Evolutionary conservation across 306 rosid species (phyloP).

Genomic region (Prunus dulcis): DNA sequence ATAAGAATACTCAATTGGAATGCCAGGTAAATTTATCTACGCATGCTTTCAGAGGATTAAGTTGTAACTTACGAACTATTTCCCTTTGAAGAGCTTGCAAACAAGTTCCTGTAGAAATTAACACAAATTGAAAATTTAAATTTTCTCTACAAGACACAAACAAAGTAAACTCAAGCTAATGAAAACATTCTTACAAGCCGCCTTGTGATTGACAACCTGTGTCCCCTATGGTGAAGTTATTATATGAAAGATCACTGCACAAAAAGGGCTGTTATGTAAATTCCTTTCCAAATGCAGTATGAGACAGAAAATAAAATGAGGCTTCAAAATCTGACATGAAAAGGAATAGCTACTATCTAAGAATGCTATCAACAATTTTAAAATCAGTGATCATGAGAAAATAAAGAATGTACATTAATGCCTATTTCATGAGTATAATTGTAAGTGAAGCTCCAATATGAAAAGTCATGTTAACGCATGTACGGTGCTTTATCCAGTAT

Average conservation of each 20-base stretch:
- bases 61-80: slow-evolving; percentile 48
- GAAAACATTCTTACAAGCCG: slow-evolving; percentile 42
- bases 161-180: neutral
- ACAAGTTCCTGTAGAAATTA: slow-evolving; percentile 47
- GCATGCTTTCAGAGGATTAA: neutral
- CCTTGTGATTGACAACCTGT: slow-evolving; percentile 38
- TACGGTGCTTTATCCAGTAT: neutral
- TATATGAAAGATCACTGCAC: slow-evolving; percentile 55
- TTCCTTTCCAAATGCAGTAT: neutral
- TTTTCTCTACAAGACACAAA: neutral
- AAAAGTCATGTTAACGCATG: neutral
- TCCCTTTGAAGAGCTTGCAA: slow-evolving; percentile 41
- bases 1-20: neutral
- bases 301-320: no score
- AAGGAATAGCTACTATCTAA: no score
- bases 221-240: slow-evolving; percentile 36
- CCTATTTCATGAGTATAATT: neutral
- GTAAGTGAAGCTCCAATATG: neutral
- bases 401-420: slow-evolving; percentile 1
- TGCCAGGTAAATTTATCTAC: neutral
- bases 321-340: no score
- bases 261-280: neutral
- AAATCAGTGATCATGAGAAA: no score
- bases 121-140: neutral
- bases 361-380: no score